Evolutionary conservation across 2,329 filamentous ascomycete genomes (phyloP).

Genomic region (Daldinia eschscholtzii): DNA sequence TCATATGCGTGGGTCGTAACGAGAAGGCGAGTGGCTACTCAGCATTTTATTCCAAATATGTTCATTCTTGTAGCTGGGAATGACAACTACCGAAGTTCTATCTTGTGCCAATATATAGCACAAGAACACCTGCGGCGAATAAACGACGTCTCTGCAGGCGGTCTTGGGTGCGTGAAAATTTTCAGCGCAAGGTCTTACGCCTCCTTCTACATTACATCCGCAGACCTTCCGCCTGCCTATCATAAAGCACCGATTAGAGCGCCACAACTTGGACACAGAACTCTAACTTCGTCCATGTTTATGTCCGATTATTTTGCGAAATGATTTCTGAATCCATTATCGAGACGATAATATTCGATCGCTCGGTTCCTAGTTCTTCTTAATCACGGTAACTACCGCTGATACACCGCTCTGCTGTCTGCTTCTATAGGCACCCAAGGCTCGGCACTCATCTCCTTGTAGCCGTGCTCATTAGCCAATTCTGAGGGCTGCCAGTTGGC

Average conservation of each 20-base stretch:
- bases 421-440: constrained; percentile 16
- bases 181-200: neutral
- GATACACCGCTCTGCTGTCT: constrained; percentile 14
- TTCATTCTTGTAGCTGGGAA: neutral
- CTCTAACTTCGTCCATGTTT: too few species aligned
- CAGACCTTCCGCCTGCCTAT: neutral
- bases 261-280: constrained; percentile 1
- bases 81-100: neutral
- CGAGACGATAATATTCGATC: neutral
- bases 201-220: neutral
- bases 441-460: constrained; percentile 30
- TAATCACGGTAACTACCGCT: constrained; percentile 9
- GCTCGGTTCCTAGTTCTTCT: neutral
- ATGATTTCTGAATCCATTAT: neutral
- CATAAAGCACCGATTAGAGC: constrained; percentile 2
- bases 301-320: neutral
- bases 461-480: constrained; percentile 16
- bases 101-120: neutral
- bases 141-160: neutral
- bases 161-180: neutral
- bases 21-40: neutral
- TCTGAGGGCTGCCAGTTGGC: constrained; percentile 32
- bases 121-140: neutral
- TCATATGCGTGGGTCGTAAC: neutral
- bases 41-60: neutral